phyloP scores from a whole-genome alignment of 2,329 filamentous ascomycete genomes.

The Trichoderma semiorbis region DNA sequence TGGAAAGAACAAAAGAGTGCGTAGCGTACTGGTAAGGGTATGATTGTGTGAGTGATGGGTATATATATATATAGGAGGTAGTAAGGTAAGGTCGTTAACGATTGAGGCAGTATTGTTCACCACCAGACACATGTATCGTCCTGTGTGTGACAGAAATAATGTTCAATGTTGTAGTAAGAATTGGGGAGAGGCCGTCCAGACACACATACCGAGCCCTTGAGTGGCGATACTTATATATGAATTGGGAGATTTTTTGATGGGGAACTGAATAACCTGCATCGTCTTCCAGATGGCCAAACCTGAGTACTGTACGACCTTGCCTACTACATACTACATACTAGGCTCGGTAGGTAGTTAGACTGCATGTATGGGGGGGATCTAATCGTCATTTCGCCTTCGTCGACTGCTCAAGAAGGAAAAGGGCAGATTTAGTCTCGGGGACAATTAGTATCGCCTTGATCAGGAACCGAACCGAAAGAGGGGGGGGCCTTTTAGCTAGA shows the following conservation, averaged over 20 bases:
- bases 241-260: background rate
- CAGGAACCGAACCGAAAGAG: background rate
- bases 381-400: background rate
- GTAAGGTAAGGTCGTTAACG: too few species aligned
- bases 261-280: background rate
- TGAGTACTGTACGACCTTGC: too few species aligned
- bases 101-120: background rate
- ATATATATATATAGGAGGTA: background rate
- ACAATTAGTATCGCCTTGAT: background rate
- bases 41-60: too few species aligned
- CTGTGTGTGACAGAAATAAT: background rate
- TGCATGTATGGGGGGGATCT: background rate
- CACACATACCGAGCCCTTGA: background rate
- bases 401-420: background rate
- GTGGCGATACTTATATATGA: background rate
- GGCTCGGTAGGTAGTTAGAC: too few species aligned
- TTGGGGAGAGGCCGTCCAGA: background rate
- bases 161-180: background rate
- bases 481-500: background rate
- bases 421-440: background rate
- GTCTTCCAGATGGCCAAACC: background rate
- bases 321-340: too few species aligned
- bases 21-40: too few species aligned
- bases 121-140: conserved; percentile 10
- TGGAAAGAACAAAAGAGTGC: too few species aligned